Conservation (phyloP, 2,329 filamentous ascomycete genomes). For the Hypoxylon sp. region DNA sequence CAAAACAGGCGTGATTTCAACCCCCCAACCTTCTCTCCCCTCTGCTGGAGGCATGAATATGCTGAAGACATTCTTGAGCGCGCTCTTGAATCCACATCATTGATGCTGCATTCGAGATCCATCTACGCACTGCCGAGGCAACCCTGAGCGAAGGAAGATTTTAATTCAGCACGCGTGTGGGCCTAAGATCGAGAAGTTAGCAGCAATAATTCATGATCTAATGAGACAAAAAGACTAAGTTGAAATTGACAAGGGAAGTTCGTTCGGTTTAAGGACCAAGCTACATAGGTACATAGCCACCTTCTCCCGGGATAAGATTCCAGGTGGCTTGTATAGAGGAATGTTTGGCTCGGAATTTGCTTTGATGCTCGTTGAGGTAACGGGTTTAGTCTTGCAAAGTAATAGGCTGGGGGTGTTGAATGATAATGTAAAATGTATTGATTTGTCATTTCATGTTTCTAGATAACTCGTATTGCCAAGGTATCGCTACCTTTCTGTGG, state of each 20-base stretch:
- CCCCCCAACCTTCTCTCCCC: no score
- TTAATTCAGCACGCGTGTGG: no score
- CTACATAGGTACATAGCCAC: neutral
- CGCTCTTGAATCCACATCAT: no score
- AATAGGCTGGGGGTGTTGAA: neutral
- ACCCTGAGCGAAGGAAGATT: no score
- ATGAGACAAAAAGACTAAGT: neutral
- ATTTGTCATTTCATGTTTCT: slow-evolving; percentile 30
- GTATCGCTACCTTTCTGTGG: slow-evolving; percentile 7
- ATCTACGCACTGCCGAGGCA: no score
- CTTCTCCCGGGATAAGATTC: neutral
- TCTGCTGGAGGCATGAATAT: no score
- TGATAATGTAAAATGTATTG: slow-evolving; percentile 14
- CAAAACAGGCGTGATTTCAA: neutral
- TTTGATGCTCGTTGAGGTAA: neutral
- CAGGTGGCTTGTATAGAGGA: neutral
- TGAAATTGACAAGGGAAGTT: neutral
- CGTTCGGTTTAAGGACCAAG: neutral
- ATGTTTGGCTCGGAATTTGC: neutral
- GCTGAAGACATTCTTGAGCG: no score
- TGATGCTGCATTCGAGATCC: no score
- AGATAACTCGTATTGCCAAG: slow-evolving; percentile 15
- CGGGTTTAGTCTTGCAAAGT: neutral
- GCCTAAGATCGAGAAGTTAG: no score
- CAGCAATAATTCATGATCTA: no score